These are phyloP conservation scores for Pisolithus sp. DNA, from an alignment of 768 basidiomycete species.

Conservation along the genomic window DNA sequence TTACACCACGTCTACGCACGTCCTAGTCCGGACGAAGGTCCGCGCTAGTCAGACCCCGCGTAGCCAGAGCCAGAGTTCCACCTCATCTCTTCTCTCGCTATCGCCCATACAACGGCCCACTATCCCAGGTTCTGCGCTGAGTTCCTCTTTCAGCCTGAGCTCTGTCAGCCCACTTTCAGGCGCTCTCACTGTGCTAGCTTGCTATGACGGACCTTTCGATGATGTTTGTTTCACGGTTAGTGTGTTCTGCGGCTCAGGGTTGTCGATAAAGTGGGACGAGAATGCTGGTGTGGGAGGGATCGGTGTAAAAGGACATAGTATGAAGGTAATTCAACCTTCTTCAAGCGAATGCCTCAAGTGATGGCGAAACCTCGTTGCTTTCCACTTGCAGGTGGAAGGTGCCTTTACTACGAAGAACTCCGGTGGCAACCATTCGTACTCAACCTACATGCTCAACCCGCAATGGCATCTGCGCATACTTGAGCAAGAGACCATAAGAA, in stretches of 20 bases:
- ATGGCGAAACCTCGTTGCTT: background rate
- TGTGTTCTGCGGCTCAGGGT: constrained; percentile 36
- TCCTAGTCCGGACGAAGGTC: constrained; percentile 24
- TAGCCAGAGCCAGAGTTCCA: background rate
- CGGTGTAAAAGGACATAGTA: background rate
- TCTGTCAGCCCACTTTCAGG: constrained; percentile 15
- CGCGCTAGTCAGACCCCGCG: background rate
- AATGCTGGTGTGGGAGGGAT: constrained; percentile 14
- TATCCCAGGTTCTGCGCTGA: constrained; percentile 4
- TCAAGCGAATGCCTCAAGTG: too few species aligned
- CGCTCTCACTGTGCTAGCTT: constrained; percentile 48
- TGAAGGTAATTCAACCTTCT: background rate
- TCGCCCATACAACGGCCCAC: constrained; percentile 10
- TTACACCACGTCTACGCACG: constrained; percentile 43
- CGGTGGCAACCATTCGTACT: constrained; percentile 76
- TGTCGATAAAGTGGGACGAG: constrained; percentile 44
- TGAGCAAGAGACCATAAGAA: constrained; percentile 22
- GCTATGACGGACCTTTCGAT: constrained; percentile 60
- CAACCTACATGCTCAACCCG: constrained; percentile 86
- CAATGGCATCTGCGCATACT: constrained; percentile 71
- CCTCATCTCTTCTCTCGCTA: background rate
- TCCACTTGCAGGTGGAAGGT: constrained; percentile 45
- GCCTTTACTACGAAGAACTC: constrained; percentile 62
- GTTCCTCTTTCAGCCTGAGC: background rate
- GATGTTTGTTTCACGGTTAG: constrained; percentile 66